Evolutionary conservation across 306 rosid genomes (phyloP).

Genomic region (Styphnolobium japonicum): DNA sequence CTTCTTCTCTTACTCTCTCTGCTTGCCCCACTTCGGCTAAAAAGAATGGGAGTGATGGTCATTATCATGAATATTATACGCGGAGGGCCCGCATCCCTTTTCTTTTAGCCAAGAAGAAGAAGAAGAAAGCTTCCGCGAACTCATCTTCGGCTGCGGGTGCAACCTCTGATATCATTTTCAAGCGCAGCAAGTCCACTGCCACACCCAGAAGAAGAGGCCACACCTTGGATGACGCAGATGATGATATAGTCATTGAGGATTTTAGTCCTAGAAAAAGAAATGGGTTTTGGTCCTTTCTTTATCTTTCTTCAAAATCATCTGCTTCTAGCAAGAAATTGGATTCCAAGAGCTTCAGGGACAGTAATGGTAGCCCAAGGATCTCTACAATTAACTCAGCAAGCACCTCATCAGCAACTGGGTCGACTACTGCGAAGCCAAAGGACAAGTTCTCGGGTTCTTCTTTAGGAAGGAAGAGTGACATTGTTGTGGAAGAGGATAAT

Average conservation of each 20-base stretch:
- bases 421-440: not conserved
- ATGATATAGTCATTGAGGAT: slow-evolving; percentile 4
- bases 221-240: slow-evolving; percentile 35
- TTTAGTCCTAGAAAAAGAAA: slow-evolving; percentile 61
- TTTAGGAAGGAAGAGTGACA: slow-evolving; percentile 22
- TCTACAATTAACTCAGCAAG: not conserved
- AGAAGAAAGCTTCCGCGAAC: slow-evolving; percentile 38
- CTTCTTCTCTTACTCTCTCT: slow-evolving; percentile 35
- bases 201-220: slow-evolving; percentile 50
- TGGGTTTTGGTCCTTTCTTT: slow-evolving; percentile 90
- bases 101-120: slow-evolving; percentile 62
- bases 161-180: slow-evolving; percentile 41
- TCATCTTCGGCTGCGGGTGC: not conserved
- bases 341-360: slow-evolving; percentile 34
- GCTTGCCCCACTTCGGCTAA: slow-evolving; percentile 1
- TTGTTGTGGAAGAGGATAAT: slow-evolving; percentile 42
- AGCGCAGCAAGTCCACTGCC: slow-evolving; percentile 83
- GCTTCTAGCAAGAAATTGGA: slow-evolving; percentile 19
- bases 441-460: slow-evolving; percentile 35
- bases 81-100: slow-evolving; percentile 65
- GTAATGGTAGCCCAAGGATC: not conserved
- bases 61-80: slow-evolving; percentile 25
- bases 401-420: not conserved
- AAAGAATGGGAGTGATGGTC: slow-evolving; percentile 12
- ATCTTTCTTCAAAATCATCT: slow-evolving; percentile 49